Evolutionary conservation across 805 yeast species (phyloP).

Genomic region (Saturnispora dispora): DNA sequence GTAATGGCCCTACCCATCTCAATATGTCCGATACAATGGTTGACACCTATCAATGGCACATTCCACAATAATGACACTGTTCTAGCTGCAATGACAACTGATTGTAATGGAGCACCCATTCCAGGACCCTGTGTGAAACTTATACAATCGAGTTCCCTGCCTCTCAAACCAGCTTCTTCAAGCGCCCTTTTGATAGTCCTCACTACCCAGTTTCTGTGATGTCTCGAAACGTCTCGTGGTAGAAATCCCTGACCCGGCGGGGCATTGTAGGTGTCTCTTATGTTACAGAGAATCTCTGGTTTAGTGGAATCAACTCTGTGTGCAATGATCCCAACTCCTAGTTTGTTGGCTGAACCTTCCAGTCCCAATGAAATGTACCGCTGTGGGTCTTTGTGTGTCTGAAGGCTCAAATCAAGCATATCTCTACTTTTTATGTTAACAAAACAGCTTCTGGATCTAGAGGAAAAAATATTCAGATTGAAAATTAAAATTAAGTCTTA

Average conservation of each 20-base stretch:
- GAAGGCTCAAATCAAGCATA: slow-evolving; percentile 1
- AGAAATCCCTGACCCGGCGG: slow-evolving; percentile 98
- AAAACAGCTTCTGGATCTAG: background rate
- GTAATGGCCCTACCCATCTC: slow-evolving; percentile 99
- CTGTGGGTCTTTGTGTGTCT: slow-evolving; percentile 8
- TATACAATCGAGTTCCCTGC: slow-evolving; percentile 57
- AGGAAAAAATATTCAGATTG: background rate
- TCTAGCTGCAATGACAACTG: slow-evolving; percentile 88
- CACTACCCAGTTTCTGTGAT: slow-evolving; percentile 91
- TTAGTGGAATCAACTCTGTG: slow-evolving; percentile 48
- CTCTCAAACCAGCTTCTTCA: slow-evolving; percentile 44
- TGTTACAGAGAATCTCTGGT: slow-evolving; percentile 63
- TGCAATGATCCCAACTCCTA: slow-evolving; percentile 86
- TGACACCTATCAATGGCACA: slow-evolving; percentile 85
- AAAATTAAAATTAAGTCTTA: background rate
- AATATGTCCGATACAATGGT: slow-evolving; percentile 96
- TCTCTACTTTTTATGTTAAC: background rate
- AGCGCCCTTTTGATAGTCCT: slow-evolving; percentile 62
- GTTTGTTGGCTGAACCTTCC: slow-evolving; percentile 95
- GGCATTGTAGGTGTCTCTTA: slow-evolving; percentile 88
- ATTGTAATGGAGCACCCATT: slow-evolving; percentile 97
- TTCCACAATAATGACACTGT: slow-evolving; percentile 72
- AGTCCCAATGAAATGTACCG: slow-evolving; percentile 75
- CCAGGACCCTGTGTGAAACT: slow-evolving; percentile 99
- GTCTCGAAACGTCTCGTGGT: slow-evolving; percentile 95